These are phyloP conservation scores for Podaxis rugospora DNA, from an alignment of 768 basidiomycete genomes.

Conservation along the genomic window DNA sequence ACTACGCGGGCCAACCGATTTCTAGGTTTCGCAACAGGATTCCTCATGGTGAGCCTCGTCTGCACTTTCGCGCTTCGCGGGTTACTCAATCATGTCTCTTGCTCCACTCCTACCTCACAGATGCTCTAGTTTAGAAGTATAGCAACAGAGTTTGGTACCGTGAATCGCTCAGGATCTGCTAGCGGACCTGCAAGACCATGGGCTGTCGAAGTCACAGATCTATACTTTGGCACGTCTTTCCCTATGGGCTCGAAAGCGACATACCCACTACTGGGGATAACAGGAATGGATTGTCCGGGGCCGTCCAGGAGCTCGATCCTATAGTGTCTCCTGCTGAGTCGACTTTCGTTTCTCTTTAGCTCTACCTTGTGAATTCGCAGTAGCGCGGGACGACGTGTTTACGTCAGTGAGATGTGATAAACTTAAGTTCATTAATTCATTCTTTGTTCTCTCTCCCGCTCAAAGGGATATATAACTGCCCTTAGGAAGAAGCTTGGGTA, in stretches of 20 bases:
- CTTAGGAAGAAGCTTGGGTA: background rate
- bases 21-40: background rate
- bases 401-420: background rate
- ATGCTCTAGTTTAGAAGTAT: conserved; percentile 3
- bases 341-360: background rate
- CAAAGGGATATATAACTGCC: background rate
- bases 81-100: background rate
- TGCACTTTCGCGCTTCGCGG: conserved; percentile 7
- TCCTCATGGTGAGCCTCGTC: background rate
- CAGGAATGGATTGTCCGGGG: background rate
- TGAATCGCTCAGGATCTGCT: conserved; percentile 9
- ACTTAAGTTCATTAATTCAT: background rate
- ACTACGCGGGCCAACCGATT: background rate
- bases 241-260: conserved; percentile 5
- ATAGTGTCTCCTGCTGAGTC: background rate
- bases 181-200: background rate
- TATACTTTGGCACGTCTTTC: conserved; percentile 1
- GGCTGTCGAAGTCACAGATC: background rate
- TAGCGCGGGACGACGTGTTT: background rate
- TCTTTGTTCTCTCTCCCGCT: background rate
- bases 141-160: background rate
- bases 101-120: background rate
- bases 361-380: background rate
- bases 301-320: background rate
- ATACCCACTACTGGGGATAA: background rate